phyloP scores from a whole-genome alignment of 73 alveolate genomes.

The Blepharisma japonicum region DNA sequence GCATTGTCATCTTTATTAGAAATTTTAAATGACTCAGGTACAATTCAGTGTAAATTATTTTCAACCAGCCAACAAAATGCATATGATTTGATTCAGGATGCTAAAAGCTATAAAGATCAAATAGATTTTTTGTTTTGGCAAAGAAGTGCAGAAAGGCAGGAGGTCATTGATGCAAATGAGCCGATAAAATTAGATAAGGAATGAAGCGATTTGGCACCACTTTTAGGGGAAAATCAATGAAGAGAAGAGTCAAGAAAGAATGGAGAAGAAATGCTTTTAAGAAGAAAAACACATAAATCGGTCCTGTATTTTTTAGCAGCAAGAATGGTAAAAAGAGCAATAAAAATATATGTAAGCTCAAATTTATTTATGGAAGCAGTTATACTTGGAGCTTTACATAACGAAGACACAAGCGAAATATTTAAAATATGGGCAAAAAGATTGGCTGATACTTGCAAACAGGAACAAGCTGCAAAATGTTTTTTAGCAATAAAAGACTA shows the following conservation, averaged over 20 bases:
- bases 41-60: background rate
- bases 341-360: background rate
- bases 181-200: background rate
- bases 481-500: background rate
- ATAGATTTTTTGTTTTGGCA: too few species aligned
- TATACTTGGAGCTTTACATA: background rate
- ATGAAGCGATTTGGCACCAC: background rate
- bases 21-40: background rate
- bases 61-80: background rate
- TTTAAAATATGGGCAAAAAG: background rate
- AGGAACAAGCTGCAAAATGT: constrained; percentile 26
- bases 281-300: background rate
- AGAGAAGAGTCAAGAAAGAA: background rate
- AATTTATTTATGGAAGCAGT: background rate
- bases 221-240: background rate
- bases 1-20: background rate
- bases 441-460: background rate
- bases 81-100: background rate
- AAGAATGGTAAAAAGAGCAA: background rate
- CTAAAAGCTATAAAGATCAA: background rate
- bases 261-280: background rate
- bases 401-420: background rate
- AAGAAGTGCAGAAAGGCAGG: too few species aligned
- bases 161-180: too few species aligned
- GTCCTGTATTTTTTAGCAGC: background rate